Evolutionary conservation across 805 yeast genomes (phyloP).

Genomic region (Teunomyces stri): DNA sequence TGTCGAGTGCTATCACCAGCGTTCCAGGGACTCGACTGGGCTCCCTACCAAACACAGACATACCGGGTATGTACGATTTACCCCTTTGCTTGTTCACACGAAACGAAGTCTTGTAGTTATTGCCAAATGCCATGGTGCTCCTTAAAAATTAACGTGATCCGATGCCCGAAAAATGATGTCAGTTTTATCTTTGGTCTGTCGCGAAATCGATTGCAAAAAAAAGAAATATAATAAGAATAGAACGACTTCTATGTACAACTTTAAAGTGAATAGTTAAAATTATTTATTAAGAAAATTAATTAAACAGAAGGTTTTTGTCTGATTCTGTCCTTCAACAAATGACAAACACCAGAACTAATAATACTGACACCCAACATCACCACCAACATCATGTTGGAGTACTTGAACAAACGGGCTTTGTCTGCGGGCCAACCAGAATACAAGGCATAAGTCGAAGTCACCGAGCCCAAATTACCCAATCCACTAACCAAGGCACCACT

Average conservation of each 20-base stretch:
- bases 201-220: not conserved
- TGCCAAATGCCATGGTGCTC: not conserved
- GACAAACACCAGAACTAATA: conserved; percentile 38
- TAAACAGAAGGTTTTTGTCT: conserved; percentile 15
- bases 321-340: conserved; percentile 30
- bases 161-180: conserved; percentile 1
- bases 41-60: conserved; percentile 8
- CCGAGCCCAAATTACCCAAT: conserved; percentile 83
- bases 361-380: conserved; percentile 74
- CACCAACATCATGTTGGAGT: conserved; percentile 84
- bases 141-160: not conserved
- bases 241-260: not conserved
- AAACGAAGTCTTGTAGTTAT: conserved; percentile 2
- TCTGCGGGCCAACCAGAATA: conserved; percentile 89
- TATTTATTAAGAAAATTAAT: not conserved
- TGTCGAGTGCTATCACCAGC: conserved; percentile 1
- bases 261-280: not conserved
- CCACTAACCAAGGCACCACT: conserved; percentile 83
- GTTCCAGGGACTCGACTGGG: conserved; percentile 3
- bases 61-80: conserved; percentile 10
- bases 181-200: not conserved
- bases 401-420: conserved; percentile 52
- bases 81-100: conserved; percentile 4
- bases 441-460: conserved; percentile 80
- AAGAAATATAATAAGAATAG: not conserved